A percentile compares a stretch with the other conserved stretches of the same genome.
Conservation (phyloP, 768 basidiomycete species). For the Gautieria morchelliformis region DNA sequence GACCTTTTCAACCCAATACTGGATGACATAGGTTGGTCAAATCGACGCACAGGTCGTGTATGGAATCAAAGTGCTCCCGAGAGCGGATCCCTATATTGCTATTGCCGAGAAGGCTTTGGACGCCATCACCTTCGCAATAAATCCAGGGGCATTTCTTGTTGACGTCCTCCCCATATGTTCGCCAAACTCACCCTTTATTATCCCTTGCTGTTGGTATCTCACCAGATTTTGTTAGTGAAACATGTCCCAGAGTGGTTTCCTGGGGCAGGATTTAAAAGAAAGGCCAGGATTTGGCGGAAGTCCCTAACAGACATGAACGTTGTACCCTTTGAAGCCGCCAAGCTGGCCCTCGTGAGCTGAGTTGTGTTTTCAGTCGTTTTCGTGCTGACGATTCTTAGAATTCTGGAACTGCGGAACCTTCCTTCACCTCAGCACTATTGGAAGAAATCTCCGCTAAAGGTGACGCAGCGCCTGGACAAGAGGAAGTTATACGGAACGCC, state of each 20-base stretch:
- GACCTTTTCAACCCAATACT: neutral
- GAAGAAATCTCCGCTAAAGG: too few species aligned
- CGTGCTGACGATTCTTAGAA: neutral
- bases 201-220: conserved; percentile 22
- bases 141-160: conserved; percentile 11
- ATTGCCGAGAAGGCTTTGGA: conserved; percentile 15
- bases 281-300: conserved; percentile 13
- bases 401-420: conserved; percentile 7
- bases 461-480: too few species aligned
- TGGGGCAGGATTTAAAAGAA: conserved; percentile 10
- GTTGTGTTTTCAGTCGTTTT: neutral
- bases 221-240: conserved; percentile 16
- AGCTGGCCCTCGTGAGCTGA: conserved; percentile 34
- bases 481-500: too few species aligned
- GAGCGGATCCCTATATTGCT: conserved; percentile 27
- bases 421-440: conserved; percentile 16
- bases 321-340: conserved; percentile 34
- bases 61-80: conserved; percentile 6
- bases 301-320: conserved; percentile 30
- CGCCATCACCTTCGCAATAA: too few species aligned
- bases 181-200: neutral
- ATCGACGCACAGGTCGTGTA: neutral
- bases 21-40: neutral
- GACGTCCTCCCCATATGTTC: conserved; percentile 13
- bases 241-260: conserved; percentile 14